Percentiles rank a stretch among this genome's conserved stretches.
phyloP scores from a whole-genome alignment of 495 filamentous ascomycete genomes.

The Aspergillus bertholletiae region DNA sequence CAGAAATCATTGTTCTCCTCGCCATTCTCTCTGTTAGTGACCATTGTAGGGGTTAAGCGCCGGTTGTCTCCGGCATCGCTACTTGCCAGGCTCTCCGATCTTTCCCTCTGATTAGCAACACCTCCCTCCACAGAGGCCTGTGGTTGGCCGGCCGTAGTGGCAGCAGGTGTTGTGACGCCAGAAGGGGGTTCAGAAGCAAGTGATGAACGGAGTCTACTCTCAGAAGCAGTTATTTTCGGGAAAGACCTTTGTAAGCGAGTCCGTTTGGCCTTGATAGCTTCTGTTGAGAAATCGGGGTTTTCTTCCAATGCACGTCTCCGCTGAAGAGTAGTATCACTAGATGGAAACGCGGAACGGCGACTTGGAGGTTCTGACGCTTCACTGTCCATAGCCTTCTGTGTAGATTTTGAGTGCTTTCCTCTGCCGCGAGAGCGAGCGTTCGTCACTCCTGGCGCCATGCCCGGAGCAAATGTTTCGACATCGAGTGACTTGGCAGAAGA shows the following conservation, averaged over 20 bases:
- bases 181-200: constrained; percentile 14
- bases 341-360: constrained; percentile 13
- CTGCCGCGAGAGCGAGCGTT: constrained; percentile 22
- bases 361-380: constrained; percentile 2
- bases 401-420: constrained; percentile 23
- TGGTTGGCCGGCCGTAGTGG: background rate
- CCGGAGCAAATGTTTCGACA: constrained; percentile 22
- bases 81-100: constrained; percentile 17
- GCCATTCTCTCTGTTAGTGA: constrained; percentile 17
- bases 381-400: constrained; percentile 19
- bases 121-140: background rate
- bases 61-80: constrained; percentile 26
- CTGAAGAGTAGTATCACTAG: constrained; percentile 14
- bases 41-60: constrained; percentile 18
- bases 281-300: constrained; percentile 21
- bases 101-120: background rate
- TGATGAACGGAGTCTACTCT: constrained; percentile 26
- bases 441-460: constrained; percentile 9
- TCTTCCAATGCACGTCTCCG: constrained; percentile 27
- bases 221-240: constrained; percentile 14
- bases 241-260: constrained; percentile 24
- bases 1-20: constrained; percentile 85
- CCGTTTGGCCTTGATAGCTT: constrained; percentile 25
- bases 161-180: constrained; percentile 11
- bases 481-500: constrained; percentile 40